Base-by-base conservation (phyloP, 2,329 filamentous ascomycete genomes). In the Cordyceps farinosa region DNA sequence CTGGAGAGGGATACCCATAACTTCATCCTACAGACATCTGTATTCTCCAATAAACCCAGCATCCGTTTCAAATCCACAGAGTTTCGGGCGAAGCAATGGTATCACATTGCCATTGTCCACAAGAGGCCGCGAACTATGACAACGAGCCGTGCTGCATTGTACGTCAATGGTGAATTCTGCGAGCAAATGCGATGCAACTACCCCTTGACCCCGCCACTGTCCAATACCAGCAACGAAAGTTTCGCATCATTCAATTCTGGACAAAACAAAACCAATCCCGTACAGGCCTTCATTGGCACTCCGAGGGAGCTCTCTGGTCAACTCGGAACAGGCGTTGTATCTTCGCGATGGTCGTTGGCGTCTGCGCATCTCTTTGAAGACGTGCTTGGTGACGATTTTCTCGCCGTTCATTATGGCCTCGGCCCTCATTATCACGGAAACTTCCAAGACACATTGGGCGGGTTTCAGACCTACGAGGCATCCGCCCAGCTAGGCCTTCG, bases 11-110 rank as follows among this genome's bases (percentile, higher is more conserved):
- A 97, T 73, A 96, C 92, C 2, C 90, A 86, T 65, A 95, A 97
- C 76, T 90, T 99, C 68, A 99, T 99, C 68, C 80, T 99, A 6
- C 95, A 99, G 77, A 98, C 96, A 8, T 97, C 95, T 22, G 90
- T 98, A 65, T 91, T 87, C 59, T 92, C 92, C 9, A 83, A 87
- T 59, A 87, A 90, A 64, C 94, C 95, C 3, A 98, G 94, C 75
- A 91, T 99, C 53, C 87, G 95, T 62, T 99, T 99, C 81, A 96
- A 95, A 74, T 90, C 90, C 2, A 85, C 88, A 11, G 80, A 83
- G 0, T 98, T 99, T 71, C 80, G 87, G 69, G 83, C 90, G 66
- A 85, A 87, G 61, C 83, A 80, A 69, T 99, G 95, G 95, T 99
- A 99, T 75, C 95, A 99, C 75, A 86, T 99, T 69, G 91, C 89